Evolutionary conservation across 2,329 filamentous ascomycete genomes (phyloP).

Genomic region (Scytalidium sp.): DNA sequence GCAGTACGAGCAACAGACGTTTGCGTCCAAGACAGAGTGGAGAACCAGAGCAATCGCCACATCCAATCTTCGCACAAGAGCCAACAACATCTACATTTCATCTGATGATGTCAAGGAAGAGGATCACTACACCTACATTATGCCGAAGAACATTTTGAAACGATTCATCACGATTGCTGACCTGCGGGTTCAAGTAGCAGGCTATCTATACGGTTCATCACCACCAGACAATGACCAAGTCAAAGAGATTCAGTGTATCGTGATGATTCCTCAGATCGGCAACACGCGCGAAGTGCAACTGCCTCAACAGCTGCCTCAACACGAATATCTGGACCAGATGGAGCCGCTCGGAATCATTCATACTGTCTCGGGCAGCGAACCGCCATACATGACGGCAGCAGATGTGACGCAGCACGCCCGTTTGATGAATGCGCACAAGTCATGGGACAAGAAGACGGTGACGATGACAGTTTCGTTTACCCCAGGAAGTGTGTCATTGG

Average conservation of each 20-base stretch:
- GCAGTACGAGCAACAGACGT: conserved; percentile 95
- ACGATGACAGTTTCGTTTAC: conserved; percentile 97
- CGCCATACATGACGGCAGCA: conserved; percentile 91
- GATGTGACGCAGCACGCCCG: conserved; percentile 94
- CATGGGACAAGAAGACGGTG: conserved; percentile 84
- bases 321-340: conserved; percentile 81
- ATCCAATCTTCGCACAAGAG: conserved; percentile 86
- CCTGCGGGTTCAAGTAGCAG: conserved; percentile 92
- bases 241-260: conserved; percentile 95
- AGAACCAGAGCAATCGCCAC: conserved; percentile 94
- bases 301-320: conserved; percentile 84
- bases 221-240: conserved; percentile 93
- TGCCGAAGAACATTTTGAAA: conserved; percentile 98
- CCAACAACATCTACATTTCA: conserved; percentile 99
- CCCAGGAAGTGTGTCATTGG: conserved; percentile 90
- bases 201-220: conserved; percentile 90
- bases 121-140: conserved; percentile 88
- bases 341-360: conserved; percentile 95
- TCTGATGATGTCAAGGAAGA: conserved; percentile 91
- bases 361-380: conserved; percentile 90
- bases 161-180: conserved; percentile 98
- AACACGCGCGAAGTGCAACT: conserved; percentile 89
- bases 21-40: conserved; percentile 99
- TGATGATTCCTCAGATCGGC: conserved; percentile 96
- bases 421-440: conserved; percentile 77